Evolutionary conservation across 1,139 yeast genomes (phyloP).

Genomic region (Zygosaccharomyces sapae): DNA sequence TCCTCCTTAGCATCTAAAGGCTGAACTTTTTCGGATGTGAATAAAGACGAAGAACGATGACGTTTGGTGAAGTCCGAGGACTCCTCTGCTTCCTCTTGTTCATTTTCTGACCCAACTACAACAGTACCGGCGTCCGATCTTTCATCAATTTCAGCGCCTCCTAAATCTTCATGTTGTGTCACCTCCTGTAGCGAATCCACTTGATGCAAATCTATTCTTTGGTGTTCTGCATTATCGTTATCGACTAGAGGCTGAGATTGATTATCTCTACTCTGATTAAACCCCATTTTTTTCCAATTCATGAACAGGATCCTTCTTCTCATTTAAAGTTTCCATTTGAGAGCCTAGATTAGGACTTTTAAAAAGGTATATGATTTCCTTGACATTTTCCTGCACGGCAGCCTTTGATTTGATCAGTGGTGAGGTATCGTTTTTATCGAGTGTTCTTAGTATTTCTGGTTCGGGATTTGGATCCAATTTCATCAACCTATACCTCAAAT

Average conservation of each 20-base stretch:
- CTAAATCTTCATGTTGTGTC: conserved; percentile 7
- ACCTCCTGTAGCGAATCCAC: conserved; percentile 6
- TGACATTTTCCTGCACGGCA: conserved; percentile 35
- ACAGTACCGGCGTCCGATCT: conserved; percentile 14
- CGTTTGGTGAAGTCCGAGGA: conserved; percentile 8
- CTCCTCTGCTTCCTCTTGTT: conserved; percentile 3
- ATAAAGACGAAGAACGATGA: conserved; percentile 19
- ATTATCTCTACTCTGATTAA: conserved; percentile 13
- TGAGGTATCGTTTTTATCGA: conserved; percentile 12
- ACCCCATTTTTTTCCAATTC: conserved; percentile 25
- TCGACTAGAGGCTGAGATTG: conserved; percentile 1
- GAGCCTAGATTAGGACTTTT: conserved; percentile 30
- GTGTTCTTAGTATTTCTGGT: neutral
- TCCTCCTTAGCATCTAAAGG: conserved; percentile 6
- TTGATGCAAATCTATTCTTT: conserved; percentile 5
- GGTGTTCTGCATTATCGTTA: neutral
- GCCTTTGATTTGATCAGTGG: conserved; percentile 26
- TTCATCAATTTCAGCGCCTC: conserved; percentile 2
- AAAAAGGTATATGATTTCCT: conserved; percentile 36
- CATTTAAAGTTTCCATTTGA: conserved; percentile 27
- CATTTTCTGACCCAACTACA: conserved; percentile 6
- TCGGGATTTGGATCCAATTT: conserved; percentile 36
- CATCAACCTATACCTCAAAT: conserved; percentile 47
- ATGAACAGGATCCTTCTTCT: conserved; percentile 23
- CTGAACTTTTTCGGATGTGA: conserved; percentile 10